phyloP scores from a whole-genome alignment of 768 basidiomycete genomes.

The Suillus clintonianus region DNA sequence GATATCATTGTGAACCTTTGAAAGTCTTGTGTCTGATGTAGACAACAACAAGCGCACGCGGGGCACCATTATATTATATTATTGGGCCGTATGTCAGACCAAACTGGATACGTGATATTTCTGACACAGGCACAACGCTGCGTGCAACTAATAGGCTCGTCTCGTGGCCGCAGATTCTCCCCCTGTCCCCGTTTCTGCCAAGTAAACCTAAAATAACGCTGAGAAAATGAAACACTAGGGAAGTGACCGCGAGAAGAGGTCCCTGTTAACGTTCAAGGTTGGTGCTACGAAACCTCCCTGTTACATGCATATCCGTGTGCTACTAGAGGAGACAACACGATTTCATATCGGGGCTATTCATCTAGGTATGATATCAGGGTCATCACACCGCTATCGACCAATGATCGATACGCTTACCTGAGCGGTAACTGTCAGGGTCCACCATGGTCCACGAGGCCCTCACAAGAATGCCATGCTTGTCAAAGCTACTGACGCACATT shows the following conservation, averaged over 20 bases:
- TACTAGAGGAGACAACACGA: too few relatives aligned
- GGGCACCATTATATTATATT: background rate
- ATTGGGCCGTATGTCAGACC: background rate
- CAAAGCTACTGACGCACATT: background rate
- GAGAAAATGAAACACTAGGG: background rate
- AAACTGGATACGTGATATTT: background rate
- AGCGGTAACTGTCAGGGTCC: background rate
- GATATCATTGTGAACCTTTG: background rate
- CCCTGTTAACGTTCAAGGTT: background rate
- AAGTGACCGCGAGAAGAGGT: background rate
- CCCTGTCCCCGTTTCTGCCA: background rate
- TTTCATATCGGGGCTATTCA: constrained; percentile 1
- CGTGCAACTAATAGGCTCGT: background rate
- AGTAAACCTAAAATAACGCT: background rate
- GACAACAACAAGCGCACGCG: background rate
- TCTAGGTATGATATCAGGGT: background rate
- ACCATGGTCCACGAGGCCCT: background rate
- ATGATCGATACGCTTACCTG: background rate
- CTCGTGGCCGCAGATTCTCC: background rate
- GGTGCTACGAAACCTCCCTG: background rate
- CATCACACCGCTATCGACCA: background rate
- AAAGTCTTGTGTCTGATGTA: background rate
- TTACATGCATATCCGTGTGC: background rate
- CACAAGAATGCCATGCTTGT: background rate
- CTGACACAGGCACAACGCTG: background rate